Evolutionary conservation across 208 protist species (phyloP), one percentile per base, ranked within the genome.

Genomic region (Crithidia expoeki): DNA sequence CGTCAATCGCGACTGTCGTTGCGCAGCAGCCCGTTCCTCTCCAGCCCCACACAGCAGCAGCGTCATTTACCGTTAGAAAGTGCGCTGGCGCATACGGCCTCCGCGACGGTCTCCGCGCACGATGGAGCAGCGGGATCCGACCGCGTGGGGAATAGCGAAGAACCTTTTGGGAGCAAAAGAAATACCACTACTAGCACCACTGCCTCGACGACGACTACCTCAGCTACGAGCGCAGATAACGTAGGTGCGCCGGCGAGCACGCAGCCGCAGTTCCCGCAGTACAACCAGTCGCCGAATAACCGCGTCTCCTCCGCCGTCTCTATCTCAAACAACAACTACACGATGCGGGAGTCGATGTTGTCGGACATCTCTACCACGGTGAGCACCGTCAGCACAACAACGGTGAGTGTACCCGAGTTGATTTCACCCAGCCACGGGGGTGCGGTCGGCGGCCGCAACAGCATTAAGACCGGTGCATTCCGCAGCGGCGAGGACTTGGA

Each of bases 401-500:
- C 5, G 1, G 16, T 25, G 36, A 76, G 62, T 44, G 30, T 27
- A n/a, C 34, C 58, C 14, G 56, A 66, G n/a, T 27, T 60, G 42
- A 14, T 25, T 14, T 71, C 63, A 0, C 21, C 63, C 3, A 52
- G n/a, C 25, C 44, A 30, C n/a, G 56, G 44, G 28, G 38, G 27
- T 53, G 28, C 25, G 5, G 2, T 55, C 0, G 68, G 53, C 4
- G 51, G 27, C 6, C 61, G 60, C 32, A 68, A 49, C 61, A 57
- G 47, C 56, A 55, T 66, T 49, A 50, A 49, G 32, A 68, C 27
- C 17, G 42, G 49, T 0, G 32, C 51, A 10, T 52, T 76, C 55
- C 56, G 56, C 7, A 65, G 56, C 4, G 76, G 71, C 14, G 79
- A 90, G 42, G 84, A 93, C 33, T 53, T 92, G 30, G 96, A 98